Evolutionary conservation across 495 filamentous ascomycete genomes (phyloP), one percentile per base, ranked within the genome.

Genomic region (Friedmanniomyces endolithicus): DNA sequence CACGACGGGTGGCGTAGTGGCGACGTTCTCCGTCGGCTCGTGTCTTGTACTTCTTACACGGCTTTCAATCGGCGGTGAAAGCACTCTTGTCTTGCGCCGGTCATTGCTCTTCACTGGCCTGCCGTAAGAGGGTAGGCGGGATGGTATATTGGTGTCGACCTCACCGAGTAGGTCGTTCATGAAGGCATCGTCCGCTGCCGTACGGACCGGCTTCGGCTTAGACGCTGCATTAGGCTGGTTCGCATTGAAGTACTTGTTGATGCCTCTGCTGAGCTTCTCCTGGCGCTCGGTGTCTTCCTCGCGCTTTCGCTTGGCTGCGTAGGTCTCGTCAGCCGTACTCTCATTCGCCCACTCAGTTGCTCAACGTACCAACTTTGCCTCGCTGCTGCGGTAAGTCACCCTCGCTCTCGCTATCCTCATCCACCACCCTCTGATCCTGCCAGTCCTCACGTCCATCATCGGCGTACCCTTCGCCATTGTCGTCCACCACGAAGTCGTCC

Each of bases 361-460:
- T 16, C 34, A 25, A 62, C 67, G 53, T 63, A 75, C 76, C 78
- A 59, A 77, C 80, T 67, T 86, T 90, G 53, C 85, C 79, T n/a
- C n/a, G n/a, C 55, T 77, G 75, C 17, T 75, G 68, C 14, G 81
- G 77, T 47, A 79, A 63, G 50, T 84, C 86, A 19, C 79, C 82
- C 22, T 88, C 85, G 61, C 84, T 87, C 60, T 86, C 87, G 7
- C 75, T 76, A 31, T 71, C 74, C 59, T 82, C 81, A 57, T 81
- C 75, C 39, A 50, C 48, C 11, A 64, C 70, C 19, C 71, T 77
- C 58, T 85, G 80, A 53, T 76, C 74, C 58, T 94, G 88, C 94
- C 92, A 98, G 44, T 95, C 92, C 66, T 98, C 92, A 48, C 92
- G 86, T 53, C 92, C 92, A 66, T 98, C 94, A 64, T 98, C 92